Evolutionary conservation across 148 eudicot genomes (phyloP), one percentile per base, ranked within the genome.

Genomic region (Chenopodium berlandieri): DNA sequence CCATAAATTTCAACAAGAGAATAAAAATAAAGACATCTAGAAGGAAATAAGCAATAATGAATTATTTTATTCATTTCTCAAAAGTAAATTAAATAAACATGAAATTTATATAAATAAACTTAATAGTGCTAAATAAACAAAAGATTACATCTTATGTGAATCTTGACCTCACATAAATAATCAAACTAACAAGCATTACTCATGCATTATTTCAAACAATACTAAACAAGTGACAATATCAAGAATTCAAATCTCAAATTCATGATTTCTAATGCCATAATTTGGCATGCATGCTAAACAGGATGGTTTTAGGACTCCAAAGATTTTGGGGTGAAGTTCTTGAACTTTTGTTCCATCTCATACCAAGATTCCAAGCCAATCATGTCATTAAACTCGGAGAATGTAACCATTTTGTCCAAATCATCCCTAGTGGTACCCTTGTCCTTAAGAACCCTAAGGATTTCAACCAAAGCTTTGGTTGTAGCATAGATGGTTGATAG

Each of bases 371-470:
- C 79, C 60, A 83, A 75, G 14, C 74, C 76, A 30, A 79, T 79
- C 56, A 83, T 71, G 3, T 83, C 82, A 30, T 76, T 79, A 9
- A 83, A 83, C 20, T 83, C 79, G 1, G 82, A 62, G 25, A 83
- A 83, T 2, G 85, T 83, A 20, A 81, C 85, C 9, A 83, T 80
- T 27, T 83, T 70, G 48, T 75, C 82, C 27, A 83, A 67, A 40
- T 83, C 85, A 14, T 83, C 85, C 23, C 85, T 68, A 16, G 85
- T 83, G 9, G 79, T 79, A 3, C 85, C 85, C 73, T 83, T 83
- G 30, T 75, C 78, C 68, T 79, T 83, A 32, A 83, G 67, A 32
- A 79, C 56, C 60, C 58, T 83, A 64, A 83, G 10, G 47, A 79
- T 83, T 10, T 75, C 82, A 30, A 83, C 75, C 75, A 83, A 75